A percentile compares a stretch with the other conserved stretches of the same genome.
Evolutionary conservation across 257 asterid genomes (phyloP).

Genomic region (Agastache rugosa): DNA sequence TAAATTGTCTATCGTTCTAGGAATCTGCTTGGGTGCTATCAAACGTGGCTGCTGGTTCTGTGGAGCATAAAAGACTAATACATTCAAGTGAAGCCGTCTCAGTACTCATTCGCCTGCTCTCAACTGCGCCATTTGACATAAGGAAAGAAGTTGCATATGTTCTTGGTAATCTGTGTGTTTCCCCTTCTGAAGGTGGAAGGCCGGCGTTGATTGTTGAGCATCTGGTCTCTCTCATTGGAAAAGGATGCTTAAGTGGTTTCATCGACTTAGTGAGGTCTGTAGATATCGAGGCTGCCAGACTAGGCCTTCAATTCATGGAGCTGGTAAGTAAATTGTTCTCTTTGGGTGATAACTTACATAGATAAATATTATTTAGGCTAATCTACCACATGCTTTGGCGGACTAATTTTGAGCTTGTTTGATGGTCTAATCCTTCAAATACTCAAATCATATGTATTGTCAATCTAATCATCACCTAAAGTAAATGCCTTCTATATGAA

Average conservation of each 20-base stretch:
- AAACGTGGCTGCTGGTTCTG: slow-evolving; percentile 85
- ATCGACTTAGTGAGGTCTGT: slow-evolving; percentile 83
- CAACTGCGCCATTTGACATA: slow-evolving; percentile 83
- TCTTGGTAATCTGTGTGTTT: slow-evolving; percentile 88
- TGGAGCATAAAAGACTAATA: slow-evolving; percentile 77
- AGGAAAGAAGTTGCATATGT: slow-evolving; percentile 93
- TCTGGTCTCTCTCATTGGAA: slow-evolving; percentile 74
- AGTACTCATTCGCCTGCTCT: slow-evolving; percentile 60
- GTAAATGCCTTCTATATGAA: neutral
- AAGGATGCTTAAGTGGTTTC: slow-evolving; percentile 86
- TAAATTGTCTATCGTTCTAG: slow-evolving; percentile 42
- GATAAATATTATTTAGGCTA: too few relatives aligned
- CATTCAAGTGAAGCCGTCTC: slow-evolving; percentile 78
- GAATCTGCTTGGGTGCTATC: slow-evolving; percentile 98
- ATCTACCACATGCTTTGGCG: too few relatives aligned
- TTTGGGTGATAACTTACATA: neutral
- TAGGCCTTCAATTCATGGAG: slow-evolving; percentile 94
- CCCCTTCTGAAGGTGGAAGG: slow-evolving; percentile 68
- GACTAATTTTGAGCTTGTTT: neutral
- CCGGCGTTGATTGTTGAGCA: slow-evolving; percentile 77
- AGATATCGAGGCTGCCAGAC: slow-evolving; percentile 86
- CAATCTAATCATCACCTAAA: neutral
- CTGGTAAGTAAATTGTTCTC: slow-evolving; percentile 61
- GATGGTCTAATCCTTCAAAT: too few relatives aligned
- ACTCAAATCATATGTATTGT: neutral